Conservation (phyloP, 1,284 basidiomycete genomes). For the Entoloma clypeatum region DNA sequence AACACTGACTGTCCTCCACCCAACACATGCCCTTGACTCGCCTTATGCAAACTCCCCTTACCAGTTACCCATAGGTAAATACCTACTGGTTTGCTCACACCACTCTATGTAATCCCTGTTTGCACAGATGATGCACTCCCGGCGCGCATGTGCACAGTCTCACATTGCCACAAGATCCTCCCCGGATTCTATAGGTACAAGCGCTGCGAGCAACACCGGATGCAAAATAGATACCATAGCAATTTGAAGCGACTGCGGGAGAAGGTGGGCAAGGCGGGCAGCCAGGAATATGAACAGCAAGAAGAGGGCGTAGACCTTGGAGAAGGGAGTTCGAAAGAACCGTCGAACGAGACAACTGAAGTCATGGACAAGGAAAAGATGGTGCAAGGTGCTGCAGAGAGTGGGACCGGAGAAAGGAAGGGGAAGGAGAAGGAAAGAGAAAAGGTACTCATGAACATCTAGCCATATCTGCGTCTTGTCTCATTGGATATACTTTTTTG, state of each 20-base stretch:
- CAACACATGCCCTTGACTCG: no score
- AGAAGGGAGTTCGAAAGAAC: slow-evolving; percentile 10
- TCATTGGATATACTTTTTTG: not conserved
- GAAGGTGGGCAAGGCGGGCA: slow-evolving; percentile 36
- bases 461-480: not conserved
- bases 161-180: slow-evolving; percentile 50
- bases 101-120: no score
- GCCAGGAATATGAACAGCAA: not conserved
- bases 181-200: slow-evolving; percentile 45
- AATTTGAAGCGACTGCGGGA: slow-evolving; percentile 48
- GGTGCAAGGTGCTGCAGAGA: not conserved
- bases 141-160: slow-evolving; percentile 52
- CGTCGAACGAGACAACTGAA: slow-evolving; percentile 7
- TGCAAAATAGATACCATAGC: slow-evolving; percentile 52
- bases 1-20: no score
- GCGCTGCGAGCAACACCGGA: slow-evolving; percentile 51
- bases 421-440: slow-evolving; percentile 12
- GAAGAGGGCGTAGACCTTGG: not conserved
- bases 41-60: no score
- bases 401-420: not conserved
- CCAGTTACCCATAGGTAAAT: no score
- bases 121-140: slow-evolving; percentile 22
- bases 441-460: slow-evolving; percentile 4
- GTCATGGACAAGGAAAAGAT: not conserved
- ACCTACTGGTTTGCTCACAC: no score